Percentiles rank a stretch among this genome's conserved stretches.
Conservation (phyloP, 2,329 filamentous ascomycete species). For the Didymella exigua region DNA sequence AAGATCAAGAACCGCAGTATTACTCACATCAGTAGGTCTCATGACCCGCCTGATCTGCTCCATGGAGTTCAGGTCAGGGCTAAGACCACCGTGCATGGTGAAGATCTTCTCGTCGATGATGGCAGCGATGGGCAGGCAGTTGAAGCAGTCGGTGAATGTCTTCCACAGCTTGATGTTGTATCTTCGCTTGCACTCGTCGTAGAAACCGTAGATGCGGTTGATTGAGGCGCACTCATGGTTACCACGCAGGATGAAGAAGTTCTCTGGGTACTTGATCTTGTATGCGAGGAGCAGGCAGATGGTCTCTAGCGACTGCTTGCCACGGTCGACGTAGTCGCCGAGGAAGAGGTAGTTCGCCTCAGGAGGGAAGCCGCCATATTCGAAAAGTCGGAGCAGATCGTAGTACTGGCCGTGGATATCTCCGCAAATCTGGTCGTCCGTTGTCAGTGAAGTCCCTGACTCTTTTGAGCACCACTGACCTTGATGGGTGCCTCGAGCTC, state of each 20-base stretch:
- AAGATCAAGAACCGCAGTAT: not conserved
- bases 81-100: constrained; percentile 98
- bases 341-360: constrained; percentile 99
- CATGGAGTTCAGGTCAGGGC: constrained; percentile 98
- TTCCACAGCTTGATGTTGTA: constrained; percentile 99
- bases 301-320: constrained; percentile 98
- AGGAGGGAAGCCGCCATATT: constrained; percentile 97
- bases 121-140: constrained; percentile 95
- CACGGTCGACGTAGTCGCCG: constrained; percentile 97
- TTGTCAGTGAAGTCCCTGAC: constrained; percentile 21
- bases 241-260: constrained; percentile 97
- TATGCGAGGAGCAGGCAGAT: constrained; percentile 96
- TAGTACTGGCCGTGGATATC: constrained; percentile 99
- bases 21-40: constrained; percentile 95
- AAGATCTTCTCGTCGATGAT: constrained; percentile 99
- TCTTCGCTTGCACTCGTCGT: constrained; percentile 98
- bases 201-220: constrained; percentile 99
- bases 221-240: constrained; percentile 99
- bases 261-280: constrained; percentile 99
- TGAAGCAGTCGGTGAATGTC: constrained; percentile 99
- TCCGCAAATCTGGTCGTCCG: constrained; percentile 79
- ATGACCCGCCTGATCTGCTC: constrained; percentile 99
- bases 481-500: constrained; percentile 99
- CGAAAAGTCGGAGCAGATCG: constrained; percentile 93
- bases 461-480: constrained; percentile 61